Evolutionary conservation across 768 basidiomycete species (phyloP).

Genomic region (Kwoniella sp.): DNA sequence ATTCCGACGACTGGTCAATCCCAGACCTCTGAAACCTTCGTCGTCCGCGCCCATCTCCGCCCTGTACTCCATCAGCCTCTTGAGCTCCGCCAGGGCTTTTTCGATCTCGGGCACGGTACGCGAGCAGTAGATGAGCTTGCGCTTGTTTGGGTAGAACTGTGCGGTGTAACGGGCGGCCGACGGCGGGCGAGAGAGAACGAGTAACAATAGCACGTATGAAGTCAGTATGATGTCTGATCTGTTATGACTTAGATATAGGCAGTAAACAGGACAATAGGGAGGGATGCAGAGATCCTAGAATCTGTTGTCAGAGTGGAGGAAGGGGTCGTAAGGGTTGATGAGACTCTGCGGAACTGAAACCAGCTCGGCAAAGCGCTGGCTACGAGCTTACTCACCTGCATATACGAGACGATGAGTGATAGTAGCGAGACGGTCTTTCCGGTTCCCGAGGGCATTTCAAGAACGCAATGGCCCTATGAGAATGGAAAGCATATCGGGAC

Average conservation of each 20-base stretch:
- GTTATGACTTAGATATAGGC: too few species aligned
- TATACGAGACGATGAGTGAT: slow-evolving; percentile 94
- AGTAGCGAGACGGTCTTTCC: slow-evolving; percentile 97
- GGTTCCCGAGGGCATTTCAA: slow-evolving; percentile 99
- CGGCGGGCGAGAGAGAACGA: too few species aligned
- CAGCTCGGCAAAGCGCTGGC: too few species aligned
- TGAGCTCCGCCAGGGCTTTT: slow-evolving; percentile 93
- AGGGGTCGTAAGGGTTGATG: too few species aligned
- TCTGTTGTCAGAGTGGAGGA: too few species aligned
- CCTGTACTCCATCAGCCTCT: slow-evolving; percentile 88
- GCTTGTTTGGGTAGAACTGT: slow-evolving; percentile 85
- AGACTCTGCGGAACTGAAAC: too few species aligned
- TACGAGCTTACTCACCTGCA: slow-evolving; percentile 84
- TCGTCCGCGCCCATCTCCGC: slow-evolving; percentile 69
- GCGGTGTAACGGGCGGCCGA: background rate
- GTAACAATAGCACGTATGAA: too few species aligned
- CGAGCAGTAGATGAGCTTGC: slow-evolving; percentile 97
- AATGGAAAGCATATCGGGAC: slow-evolving; percentile 2
- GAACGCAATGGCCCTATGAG: slow-evolving; percentile 92
- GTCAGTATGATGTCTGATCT: too few species aligned
- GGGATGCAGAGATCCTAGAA: too few species aligned
- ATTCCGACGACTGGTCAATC: slow-evolving; percentile 93
- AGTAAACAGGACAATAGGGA: too few species aligned
- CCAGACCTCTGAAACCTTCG: slow-evolving; percentile 79
- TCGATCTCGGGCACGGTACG: slow-evolving; percentile 99